A percentile compares a stretch with the other conserved stretches of the same genome.
Evolutionary conservation across 2,329 filamentous ascomycete genomes (phyloP).

Genomic region (Arthrobotrys musiformis): DNA sequence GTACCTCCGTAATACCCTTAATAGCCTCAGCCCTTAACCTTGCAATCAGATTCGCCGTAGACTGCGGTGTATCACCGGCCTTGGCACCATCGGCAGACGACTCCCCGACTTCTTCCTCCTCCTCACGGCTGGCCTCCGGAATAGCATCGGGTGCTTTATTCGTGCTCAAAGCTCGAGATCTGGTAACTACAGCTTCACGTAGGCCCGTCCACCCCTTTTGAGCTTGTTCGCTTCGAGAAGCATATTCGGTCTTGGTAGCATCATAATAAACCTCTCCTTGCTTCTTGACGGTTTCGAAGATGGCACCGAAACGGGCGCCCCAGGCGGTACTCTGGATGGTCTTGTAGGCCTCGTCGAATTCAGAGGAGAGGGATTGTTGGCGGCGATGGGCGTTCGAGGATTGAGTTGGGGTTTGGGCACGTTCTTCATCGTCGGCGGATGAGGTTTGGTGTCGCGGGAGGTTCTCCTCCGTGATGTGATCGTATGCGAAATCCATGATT

Average conservation of each 20-base stretch:
- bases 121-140: slow-evolving; percentile 62
- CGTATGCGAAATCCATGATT: slow-evolving; percentile 95
- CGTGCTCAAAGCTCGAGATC: slow-evolving; percentile 73
- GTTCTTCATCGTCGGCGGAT: slow-evolving; percentile 65
- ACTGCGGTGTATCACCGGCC: slow-evolving; percentile 57
- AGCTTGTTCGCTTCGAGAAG: slow-evolving; percentile 81
- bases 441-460: slow-evolving; percentile 70
- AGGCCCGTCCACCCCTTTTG: slow-evolving; percentile 80
- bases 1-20: slow-evolving; percentile 86
- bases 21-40: slow-evolving; percentile 80
- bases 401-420: slow-evolving; percentile 61
- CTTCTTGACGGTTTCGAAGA: slow-evolving; percentile 91
- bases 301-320: slow-evolving; percentile 87
- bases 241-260: slow-evolving; percentile 82
- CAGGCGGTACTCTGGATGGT: slow-evolving; percentile 91
- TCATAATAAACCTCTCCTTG: slow-evolving; percentile 92
- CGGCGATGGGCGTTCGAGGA: slow-evolving; percentile 57
- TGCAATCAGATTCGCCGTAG: slow-evolving; percentile 71
- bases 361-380: slow-evolving; percentile 76
- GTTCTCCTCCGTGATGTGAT: slow-evolving; percentile 89
- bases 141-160: slow-evolving; percentile 62
- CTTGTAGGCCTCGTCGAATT: slow-evolving; percentile 94
- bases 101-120: slow-evolving; percentile 61
- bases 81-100: slow-evolving; percentile 57
- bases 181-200: slow-evolving; percentile 74